Conservation (phyloP, 2,329 filamentous ascomycete species). For the Botrytis sinoallii region DNA sequence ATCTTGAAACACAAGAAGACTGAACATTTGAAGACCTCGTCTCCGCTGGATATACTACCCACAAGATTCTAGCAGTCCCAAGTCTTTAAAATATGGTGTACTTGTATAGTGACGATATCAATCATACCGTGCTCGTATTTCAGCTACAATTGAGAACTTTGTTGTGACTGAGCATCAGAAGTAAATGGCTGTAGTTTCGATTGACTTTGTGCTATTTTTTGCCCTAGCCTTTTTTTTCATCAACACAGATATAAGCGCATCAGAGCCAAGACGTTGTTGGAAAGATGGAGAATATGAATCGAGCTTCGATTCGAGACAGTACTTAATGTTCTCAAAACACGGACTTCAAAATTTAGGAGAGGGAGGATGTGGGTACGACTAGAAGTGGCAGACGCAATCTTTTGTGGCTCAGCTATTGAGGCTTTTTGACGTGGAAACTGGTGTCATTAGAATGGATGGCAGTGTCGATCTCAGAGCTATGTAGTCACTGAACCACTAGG, state of each 20-base stretch:
- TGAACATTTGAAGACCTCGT: not conserved
- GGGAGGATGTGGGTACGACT: not conserved
- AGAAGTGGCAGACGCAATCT: not conserved
- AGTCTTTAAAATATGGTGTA: not conserved
- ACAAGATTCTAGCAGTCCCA: not conserved
- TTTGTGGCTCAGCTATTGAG: not conserved
- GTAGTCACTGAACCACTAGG: not conserved
- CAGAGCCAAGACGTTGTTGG: not conserved
- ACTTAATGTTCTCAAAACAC: not conserved
- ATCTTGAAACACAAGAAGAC: not conserved
- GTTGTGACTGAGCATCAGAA: not conserved
- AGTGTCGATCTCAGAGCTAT: not conserved
- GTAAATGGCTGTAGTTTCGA: not conserved
- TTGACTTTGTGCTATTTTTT: not conserved
- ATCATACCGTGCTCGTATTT: not conserved
- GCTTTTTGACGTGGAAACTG: not conserved
- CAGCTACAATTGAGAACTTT: not conserved
- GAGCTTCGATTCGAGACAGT: not conserved
- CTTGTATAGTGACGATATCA: not conserved
- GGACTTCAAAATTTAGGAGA: not conserved
- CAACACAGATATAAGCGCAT: not conserved
- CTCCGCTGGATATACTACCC: not conserved
- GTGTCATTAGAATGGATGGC: not conserved
- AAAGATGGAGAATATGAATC: not conserved
- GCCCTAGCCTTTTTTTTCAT: not conserved